Evolutionary conservation across 345 rosid genomes (phyloP), one percentile per base, ranked within the genome.

Genomic region (Populus alba): DNA sequence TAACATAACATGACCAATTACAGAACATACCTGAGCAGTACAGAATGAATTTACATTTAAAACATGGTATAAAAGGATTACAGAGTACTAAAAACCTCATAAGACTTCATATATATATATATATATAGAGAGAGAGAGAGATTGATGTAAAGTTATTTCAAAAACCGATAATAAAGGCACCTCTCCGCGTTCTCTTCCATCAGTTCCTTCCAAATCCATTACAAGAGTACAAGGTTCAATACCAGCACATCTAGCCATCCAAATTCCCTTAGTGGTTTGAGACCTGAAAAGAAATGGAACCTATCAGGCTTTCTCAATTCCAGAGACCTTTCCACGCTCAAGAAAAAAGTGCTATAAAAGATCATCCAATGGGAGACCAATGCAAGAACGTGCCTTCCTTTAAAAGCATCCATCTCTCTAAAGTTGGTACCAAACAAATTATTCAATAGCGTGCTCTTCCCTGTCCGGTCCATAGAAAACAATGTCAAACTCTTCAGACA

Each of bases 101-200:
- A 62, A 43, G 23, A 29, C 45, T 35, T n/a, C 4, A 33, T 33
- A 33, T 33, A 33, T 4, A 33, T 33, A 33, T 33, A 33, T 33
- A 33, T 33, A 33, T 33, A 33, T 33, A 51, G 38, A 51, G 20
- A 22, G 59, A 51, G 25, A 17, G 38, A 33, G 66, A 13, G 10
- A 23, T 12, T 20, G n/a, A 68, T 29, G 6, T 25, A 5, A 45
- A 39, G n/a, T 20, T 25, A 75, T 6, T 4, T 6, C 20, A 75
- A 66, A 51, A 66, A 31, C 15, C 4, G 0, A 18, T 15, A 57
- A 25, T 6, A 75, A 75, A 77, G 72, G 77, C 80, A 96, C 99
- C 97, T 96, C 99, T 87, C 99, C 99, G 45, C 97, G 94, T 86
- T 97, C 99, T 87, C 99, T 90, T 81, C 99, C 99, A 87, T 96